Conservation (phyloP, 345 rosid species). For the Anastatica hierochuntica region DNA sequence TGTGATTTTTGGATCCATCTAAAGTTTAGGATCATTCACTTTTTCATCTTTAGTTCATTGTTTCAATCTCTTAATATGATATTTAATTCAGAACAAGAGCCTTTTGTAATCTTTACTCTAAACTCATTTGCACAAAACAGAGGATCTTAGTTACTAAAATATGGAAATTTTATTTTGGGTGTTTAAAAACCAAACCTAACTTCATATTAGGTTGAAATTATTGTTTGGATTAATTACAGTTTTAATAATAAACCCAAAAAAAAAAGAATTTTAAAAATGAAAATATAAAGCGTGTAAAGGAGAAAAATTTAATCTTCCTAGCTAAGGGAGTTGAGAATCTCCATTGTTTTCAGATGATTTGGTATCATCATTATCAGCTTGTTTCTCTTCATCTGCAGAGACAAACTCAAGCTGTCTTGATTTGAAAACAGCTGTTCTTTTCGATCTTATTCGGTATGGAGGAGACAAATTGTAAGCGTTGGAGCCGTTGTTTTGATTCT, state of each 20-base stretch:
- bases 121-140: too few species aligned
- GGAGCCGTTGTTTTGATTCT: slow-evolving; percentile 23
- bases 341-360: slow-evolving; percentile 27
- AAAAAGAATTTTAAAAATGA: neutral
- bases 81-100: neutral
- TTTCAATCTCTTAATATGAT: neutral
- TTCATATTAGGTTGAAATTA: neutral
- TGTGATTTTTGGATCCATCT: neutral
- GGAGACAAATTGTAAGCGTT: slow-evolving; percentile 73
- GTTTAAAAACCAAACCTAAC: neutral
- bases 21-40: neutral
- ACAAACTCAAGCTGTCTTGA: slow-evolving; percentile 86
- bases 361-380: slow-evolving; percentile 22
- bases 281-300: slow-evolving; percentile 3
- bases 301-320: neutral
- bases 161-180: neutral
- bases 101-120: neutral
- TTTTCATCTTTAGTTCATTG: neutral
- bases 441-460: slow-evolving; percentile 75
- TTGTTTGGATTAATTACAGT: slow-evolving; percentile 7
- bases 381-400: slow-evolving; percentile 39
- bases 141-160: too few species aligned
- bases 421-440: slow-evolving; percentile 65
- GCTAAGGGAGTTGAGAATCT: slow-evolving; percentile 9
- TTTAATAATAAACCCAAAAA: neutral